Conservation (phyloP, 202 grass and related monocot genomes). For the Setaria italica region DNA sequence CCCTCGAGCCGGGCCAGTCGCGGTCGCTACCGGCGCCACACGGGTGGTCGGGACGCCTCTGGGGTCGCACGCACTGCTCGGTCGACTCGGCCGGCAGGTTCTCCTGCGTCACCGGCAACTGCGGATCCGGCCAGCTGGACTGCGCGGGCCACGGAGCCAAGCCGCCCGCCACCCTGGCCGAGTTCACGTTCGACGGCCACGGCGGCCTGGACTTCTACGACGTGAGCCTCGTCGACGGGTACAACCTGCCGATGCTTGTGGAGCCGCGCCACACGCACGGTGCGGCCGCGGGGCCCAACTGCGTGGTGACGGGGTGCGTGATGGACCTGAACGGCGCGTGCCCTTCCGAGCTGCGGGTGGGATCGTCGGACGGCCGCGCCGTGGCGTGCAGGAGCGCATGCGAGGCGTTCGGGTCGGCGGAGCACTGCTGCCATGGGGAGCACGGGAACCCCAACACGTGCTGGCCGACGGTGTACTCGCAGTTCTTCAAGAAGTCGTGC, state of each 20-base stretch:
- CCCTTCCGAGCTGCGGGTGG: conserved; percentile 58
- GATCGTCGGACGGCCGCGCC: neutral
- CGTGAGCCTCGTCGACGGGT: conserved; percentile 72
- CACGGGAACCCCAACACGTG: conserved; percentile 57
- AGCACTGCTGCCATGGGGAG: conserved; percentile 63
- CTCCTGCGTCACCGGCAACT: conserved; percentile 61
- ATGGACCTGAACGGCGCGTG: conserved; percentile 68
- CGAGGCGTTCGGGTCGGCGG: conserved; percentile 61
- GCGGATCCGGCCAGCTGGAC: conserved; percentile 56
- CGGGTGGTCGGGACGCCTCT: conserved; percentile 18
- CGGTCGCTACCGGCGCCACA: neutral
- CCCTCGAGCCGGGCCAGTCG: conserved; percentile 34
- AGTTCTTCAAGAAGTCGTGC: conserved; percentile 69
- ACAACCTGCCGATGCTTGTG: conserved; percentile 65
- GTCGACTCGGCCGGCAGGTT: conserved; percentile 8
- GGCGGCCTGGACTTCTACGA: conserved; percentile 65
- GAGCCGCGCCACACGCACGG: conserved; percentile 17
- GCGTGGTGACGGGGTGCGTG: conserved; percentile 65
- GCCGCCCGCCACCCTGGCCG: conserved; percentile 59
- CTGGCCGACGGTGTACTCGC: conserved; percentile 58
- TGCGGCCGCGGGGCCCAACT: conserved; percentile 26
- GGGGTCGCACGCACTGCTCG: neutral
- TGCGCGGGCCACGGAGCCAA: conserved; percentile 46
- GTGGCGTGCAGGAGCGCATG: conserved; percentile 77
- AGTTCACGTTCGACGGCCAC: conserved; percentile 66